Percentiles rank a stretch among this genome's conserved stretches.
Conservation (phyloP, 768 basidiomycete species). For the Pisolithus marmoratus region DNA sequence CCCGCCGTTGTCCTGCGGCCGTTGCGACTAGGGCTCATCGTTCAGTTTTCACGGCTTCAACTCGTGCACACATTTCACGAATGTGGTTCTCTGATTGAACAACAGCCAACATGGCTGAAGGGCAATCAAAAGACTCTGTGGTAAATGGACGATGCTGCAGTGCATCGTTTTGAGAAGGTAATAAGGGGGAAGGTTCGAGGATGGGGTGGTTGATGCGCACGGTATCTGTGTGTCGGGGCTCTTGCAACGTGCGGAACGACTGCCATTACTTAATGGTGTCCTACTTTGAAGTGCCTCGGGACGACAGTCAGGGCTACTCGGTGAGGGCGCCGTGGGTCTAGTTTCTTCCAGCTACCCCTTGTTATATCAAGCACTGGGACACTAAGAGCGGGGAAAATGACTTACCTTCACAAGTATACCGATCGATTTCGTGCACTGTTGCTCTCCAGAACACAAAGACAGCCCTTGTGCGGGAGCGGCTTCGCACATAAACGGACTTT, state of each 20-base stretch:
- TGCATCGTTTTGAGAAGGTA: background rate
- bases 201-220: background rate
- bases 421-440: constrained; percentile 36
- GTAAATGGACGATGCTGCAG: background rate
- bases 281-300: background rate
- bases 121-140: background rate
- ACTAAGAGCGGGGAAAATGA: background rate
- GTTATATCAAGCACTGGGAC: background rate
- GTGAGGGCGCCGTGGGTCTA: constrained; percentile 4
- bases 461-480: constrained; percentile 32
- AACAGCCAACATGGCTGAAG: constrained; percentile 14
- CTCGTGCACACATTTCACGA: constrained; percentile 25
- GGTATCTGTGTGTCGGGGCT: background rate
- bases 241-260: background rate
- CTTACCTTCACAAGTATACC: constrained; percentile 32
- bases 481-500: constrained; percentile 11
- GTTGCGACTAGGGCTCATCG: constrained; percentile 25
- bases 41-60: constrained; percentile 36
- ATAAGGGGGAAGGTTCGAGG: background rate
- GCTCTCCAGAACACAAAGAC: constrained; percentile 34
- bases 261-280: background rate
- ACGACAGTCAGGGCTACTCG: background rate
- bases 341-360: constrained; percentile 18
- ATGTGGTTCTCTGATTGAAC: constrained; percentile 34
- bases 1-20: constrained; percentile 18